Evolutionary conservation across 1,284 basidiomycete species (phyloP).

Genomic region (Cystobasidium pallidum): DNA sequence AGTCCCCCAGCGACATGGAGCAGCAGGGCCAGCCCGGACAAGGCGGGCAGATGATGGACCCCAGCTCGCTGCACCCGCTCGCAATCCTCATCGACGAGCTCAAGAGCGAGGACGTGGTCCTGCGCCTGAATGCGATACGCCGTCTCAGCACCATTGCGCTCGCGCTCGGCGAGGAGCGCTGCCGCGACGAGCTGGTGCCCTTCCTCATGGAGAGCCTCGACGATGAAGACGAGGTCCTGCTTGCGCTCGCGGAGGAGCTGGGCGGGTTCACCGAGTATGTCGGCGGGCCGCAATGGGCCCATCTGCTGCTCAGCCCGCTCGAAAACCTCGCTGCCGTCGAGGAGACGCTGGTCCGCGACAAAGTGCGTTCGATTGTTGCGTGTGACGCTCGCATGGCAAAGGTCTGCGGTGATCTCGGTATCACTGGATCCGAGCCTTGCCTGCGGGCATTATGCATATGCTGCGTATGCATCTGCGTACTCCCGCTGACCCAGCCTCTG

Average conservation of each 20-base stretch:
- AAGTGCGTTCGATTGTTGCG: conserved; percentile 64
- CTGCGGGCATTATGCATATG: not conserved
- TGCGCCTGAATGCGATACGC: conserved; percentile 95
- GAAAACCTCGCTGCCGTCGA: conserved; percentile 97
- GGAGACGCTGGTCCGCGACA: conserved; percentile 97
- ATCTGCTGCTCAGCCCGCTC: conserved; percentile 85
- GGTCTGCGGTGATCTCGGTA: not conserved
- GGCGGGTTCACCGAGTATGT: conserved; percentile 89
- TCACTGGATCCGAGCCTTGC: no score
- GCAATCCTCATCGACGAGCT: conserved; percentile 88
- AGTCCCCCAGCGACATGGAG: conserved; percentile 11
- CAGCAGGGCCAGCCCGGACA: conserved; percentile 40
- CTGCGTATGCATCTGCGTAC: no score
- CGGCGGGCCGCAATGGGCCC: conserved; percentile 85
- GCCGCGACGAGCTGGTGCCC: conserved; percentile 92
- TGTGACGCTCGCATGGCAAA: conserved; percentile 18
- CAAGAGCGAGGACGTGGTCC: conserved; percentile 88
- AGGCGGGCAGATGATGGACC: conserved; percentile 28
- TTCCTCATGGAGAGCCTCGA: conserved; percentile 98
- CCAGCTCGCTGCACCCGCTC: conserved; percentile 49
- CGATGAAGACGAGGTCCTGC: conserved; percentile 97
- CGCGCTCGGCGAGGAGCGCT: conserved; percentile 91
- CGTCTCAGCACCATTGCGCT: conserved; percentile 98
- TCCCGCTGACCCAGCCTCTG: not conserved
- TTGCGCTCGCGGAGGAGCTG: conserved; percentile 94